A percentile compares a stretch with the other conserved stretches of the same genome.
Evolutionary conservation across 768 basidiomycete genomes (phyloP).

Genomic region (Holtermanniella nyarrowii): DNA sequence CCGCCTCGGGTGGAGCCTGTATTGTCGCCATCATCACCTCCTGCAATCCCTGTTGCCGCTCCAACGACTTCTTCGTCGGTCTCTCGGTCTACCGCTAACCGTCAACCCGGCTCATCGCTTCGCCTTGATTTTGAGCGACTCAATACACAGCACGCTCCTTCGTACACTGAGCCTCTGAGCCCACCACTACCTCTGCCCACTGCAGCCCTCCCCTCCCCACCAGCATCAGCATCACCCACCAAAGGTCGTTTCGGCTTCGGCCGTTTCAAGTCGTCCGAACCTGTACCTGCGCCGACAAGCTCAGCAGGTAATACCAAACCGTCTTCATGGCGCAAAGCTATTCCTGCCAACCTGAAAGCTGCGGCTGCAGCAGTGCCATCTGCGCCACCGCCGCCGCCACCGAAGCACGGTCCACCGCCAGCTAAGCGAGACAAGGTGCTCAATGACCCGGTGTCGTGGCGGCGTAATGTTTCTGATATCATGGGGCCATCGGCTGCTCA

Average conservation of each 20-base stretch:
- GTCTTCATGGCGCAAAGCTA: background rate
- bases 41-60: background rate
- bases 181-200: background rate
- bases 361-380: conserved; percentile 7
- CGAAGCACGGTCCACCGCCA: conserved; percentile 9
- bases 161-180: background rate
- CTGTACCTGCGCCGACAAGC: background rate
- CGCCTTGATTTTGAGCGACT: background rate
- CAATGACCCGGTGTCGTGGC: conserved; percentile 30
- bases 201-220: background rate
- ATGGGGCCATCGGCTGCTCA: conserved; percentile 28
- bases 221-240: background rate
- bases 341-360: background rate
- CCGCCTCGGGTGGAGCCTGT: background rate
- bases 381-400: background rate
- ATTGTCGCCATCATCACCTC: background rate
- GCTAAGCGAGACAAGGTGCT: conserved; percentile 8
- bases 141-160: background rate
- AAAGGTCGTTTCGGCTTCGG: background rate
- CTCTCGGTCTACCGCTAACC: background rate
- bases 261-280: background rate
- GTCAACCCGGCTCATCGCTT: background rate
- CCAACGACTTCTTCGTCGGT: background rate
- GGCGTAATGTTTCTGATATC: conserved; percentile 32
- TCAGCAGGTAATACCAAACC: background rate